Evolutionary conservation across 441 rosid species (phyloP).

Genomic region (Adansonia gregorii): DNA sequence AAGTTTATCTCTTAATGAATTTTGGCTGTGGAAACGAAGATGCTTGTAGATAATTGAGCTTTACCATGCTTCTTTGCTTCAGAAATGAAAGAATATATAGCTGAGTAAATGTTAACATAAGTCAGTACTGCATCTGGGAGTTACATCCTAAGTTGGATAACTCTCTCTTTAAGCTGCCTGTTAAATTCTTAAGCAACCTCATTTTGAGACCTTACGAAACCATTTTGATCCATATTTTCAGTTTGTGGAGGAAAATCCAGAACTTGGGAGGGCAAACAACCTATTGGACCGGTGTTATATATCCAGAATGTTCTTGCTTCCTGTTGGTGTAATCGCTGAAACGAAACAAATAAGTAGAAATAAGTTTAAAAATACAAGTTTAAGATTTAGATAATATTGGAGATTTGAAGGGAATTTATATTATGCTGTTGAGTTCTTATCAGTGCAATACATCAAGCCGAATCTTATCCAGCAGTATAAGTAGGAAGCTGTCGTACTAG

Average conservation of each 20-base stretch:
- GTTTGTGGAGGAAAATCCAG: constrained; percentile 29
- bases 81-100: constrained; percentile 45
- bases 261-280: constrained; percentile 48
- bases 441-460: background rate
- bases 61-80: constrained; percentile 42
- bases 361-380: constrained; percentile 22
- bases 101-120: constrained; percentile 45
- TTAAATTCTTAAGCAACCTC: constrained; percentile 51
- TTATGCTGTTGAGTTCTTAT: background rate
- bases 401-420: background rate
- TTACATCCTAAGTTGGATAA: constrained; percentile 36
- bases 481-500: background rate
- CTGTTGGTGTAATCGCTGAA: constrained; percentile 41
- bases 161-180: constrained; percentile 38
- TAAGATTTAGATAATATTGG: constrained; percentile 28
- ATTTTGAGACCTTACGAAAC: constrained; percentile 44
- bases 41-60: background rate
- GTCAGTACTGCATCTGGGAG: constrained; percentile 37
- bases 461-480: background rate
- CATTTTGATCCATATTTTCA: constrained; percentile 36
- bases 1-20: background rate
- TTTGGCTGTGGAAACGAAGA: background rate
- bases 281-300: constrained; percentile 60
- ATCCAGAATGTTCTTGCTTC: constrained; percentile 59
- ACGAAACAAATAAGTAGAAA: background rate